phyloP scores from a whole-genome alignment of 1,284 basidiomycete genomes.

The Rhodotorula sp. region DNA sequence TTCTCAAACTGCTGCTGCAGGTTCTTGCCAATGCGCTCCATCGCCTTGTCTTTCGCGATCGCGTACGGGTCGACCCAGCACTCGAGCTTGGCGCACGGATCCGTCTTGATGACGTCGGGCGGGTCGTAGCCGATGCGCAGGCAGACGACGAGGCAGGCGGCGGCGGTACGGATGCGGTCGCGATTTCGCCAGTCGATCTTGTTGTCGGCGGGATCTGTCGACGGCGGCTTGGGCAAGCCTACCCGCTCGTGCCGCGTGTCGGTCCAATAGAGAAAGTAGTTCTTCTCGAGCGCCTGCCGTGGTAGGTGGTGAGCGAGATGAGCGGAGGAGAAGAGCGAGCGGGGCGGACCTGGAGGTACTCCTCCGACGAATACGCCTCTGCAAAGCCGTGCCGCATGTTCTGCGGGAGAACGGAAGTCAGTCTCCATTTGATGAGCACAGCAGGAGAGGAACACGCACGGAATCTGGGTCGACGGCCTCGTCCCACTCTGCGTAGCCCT shows the following conservation, averaged over 20 bases:
- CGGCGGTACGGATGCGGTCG: conserved; percentile 63
- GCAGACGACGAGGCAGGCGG: conserved; percentile 91
- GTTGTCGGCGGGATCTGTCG: conserved; percentile 34
- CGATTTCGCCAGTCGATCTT: conserved; percentile 44
- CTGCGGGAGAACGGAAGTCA: not conserved
- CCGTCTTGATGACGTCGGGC: conserved; percentile 95
- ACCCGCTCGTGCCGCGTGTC: conserved; percentile 44
- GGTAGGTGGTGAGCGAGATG: no score
- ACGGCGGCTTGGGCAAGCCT: conserved; percentile 36
- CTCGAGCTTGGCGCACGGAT: conserved; percentile 91
- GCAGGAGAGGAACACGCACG: conserved; percentile 4
- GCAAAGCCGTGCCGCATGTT: conserved; percentile 43
- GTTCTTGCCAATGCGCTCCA: conserved; percentile 69
- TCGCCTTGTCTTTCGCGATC: conserved; percentile 70
- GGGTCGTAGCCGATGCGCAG: conserved; percentile 98
- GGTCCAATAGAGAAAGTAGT: conserved; percentile 48
- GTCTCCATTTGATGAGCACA: fast-evolving
- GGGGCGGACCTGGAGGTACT: conserved; percentile 36
- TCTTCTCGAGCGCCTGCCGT: conserved; percentile 45
- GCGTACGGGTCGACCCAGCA: conserved; percentile 96
- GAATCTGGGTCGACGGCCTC: conserved; percentile 31
- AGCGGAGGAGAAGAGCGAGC: not conserved
- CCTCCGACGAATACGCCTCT: conserved; percentile 42
- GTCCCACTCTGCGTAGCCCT: conserved; percentile 29
- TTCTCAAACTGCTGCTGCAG: conserved; percentile 95